phyloP scores from a whole-genome alignment of 1,284 basidiomycete genomes.

The Filobasidium uniguttulatum region DNA sequence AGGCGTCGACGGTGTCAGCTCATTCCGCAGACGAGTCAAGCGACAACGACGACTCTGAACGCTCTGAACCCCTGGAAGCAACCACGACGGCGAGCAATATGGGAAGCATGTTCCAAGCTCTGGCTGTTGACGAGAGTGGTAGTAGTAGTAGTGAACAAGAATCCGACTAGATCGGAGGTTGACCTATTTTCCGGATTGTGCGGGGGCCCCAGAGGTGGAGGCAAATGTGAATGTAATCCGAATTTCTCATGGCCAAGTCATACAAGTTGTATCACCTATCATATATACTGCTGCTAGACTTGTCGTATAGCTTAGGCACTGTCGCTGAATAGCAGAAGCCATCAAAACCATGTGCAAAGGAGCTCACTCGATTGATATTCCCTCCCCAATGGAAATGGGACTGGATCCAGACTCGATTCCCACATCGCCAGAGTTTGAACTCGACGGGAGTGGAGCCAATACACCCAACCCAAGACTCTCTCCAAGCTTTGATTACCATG shows the following conservation, averaged over 20 bases:
- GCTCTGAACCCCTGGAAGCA: too few relatives aligned
- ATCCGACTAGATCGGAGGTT: too few relatives aligned
- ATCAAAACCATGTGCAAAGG: background rate
- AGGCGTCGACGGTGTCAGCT: constrained; percentile 2
- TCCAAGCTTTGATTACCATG: constrained; percentile 37
- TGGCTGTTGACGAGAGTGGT: background rate
- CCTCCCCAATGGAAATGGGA: background rate
- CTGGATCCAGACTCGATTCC: background rate
- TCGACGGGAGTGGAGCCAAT: constrained; percentile 6
- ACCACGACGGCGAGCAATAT: background rate
- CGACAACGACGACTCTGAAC: background rate
- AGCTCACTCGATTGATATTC: background rate
- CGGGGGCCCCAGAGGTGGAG: too few relatives aligned
- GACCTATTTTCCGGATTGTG: too few relatives aligned
- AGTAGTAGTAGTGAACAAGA: background rate
- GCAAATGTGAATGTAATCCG: too few relatives aligned
- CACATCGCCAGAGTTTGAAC: constrained; percentile 5
- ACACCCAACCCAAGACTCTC: constrained; percentile 18
- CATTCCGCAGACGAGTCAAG: background rate
- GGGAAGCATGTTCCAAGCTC: background rate
- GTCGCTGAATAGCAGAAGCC: too few relatives aligned
- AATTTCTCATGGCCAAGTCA: too few relatives aligned
- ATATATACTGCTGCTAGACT: too few relatives aligned
- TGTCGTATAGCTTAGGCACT: too few relatives aligned
- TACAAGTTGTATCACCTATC: too few relatives aligned